A percentile compares a stretch with the other conserved stretches of the same genome.
Conservation (phyloP, 2,329 filamentous ascomycete genomes). For the Colletotrichum costaricense region DNA sequence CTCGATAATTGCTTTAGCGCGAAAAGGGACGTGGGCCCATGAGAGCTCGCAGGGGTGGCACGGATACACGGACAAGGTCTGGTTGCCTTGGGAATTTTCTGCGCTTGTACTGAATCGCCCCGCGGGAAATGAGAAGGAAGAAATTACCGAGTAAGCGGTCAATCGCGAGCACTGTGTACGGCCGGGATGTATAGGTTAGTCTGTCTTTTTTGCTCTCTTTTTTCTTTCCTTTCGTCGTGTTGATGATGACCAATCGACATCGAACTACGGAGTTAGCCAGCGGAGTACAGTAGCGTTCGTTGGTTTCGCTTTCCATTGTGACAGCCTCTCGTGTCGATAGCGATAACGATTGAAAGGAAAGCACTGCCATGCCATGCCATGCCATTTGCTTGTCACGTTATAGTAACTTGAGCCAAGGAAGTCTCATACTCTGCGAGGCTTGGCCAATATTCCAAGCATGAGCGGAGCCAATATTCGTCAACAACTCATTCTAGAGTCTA, state of each 20-base stretch:
- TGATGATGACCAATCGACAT: not conserved
- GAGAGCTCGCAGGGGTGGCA: conserved; percentile 4
- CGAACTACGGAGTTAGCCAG: too few relatives aligned
- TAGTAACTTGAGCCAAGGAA: not conserved
- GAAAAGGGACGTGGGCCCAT: conserved; percentile 4
- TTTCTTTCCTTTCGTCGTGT: not conserved
- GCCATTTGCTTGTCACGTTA: not conserved
- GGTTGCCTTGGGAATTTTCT: conserved; percentile 29
- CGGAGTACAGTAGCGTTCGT: not conserved
- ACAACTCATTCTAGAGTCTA: not conserved
- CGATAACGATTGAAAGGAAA: not conserved
- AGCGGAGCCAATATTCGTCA: not conserved
- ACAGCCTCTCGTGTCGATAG: not conserved
- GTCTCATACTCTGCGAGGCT: not conserved
- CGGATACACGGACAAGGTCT: conserved; percentile 2
- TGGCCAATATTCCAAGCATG: not conserved
- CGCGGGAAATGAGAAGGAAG: conserved; percentile 33
- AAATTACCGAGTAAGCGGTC: conserved; percentile 31
- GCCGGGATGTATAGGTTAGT: not conserved
- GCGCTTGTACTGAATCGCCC: conserved; percentile 33
- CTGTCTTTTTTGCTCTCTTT: too few relatives aligned
- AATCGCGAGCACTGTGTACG: conserved; percentile 14
- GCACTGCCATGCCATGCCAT: not conserved
- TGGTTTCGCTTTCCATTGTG: not conserved
- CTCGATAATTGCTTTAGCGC: conserved; percentile 28